Evolutionary conservation across 2,329 filamentous ascomycete genomes (phyloP).

Genomic region (Mycogone perniciosa): DNA sequence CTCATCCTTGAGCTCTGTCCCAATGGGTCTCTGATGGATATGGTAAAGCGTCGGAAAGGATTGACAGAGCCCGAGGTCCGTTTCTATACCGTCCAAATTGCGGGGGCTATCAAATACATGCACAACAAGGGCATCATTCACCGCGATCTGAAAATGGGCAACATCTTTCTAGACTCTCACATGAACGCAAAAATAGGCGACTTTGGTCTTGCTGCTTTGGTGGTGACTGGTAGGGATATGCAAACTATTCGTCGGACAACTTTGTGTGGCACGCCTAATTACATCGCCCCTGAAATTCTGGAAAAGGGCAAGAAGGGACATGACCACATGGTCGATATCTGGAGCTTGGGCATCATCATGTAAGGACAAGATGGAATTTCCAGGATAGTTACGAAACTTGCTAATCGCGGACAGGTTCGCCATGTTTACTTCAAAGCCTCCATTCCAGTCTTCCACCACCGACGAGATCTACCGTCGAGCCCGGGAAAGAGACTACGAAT

Average conservation of each 20-base stretch:
- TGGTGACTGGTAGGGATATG: constrained; percentile 88
- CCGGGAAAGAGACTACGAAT: constrained; percentile 68
- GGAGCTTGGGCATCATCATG: constrained; percentile 97
- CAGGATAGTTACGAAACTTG: background rate
- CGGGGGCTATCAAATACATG: constrained; percentile 96
- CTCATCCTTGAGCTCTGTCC: constrained; percentile 90
- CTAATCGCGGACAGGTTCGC: constrained; percentile 60
- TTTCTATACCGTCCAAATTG: constrained; percentile 89
- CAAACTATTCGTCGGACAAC: constrained; percentile 80
- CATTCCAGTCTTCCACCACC: constrained; percentile 86
- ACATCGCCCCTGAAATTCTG: constrained; percentile 93
- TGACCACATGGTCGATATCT: constrained; percentile 96
- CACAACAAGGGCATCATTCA: constrained; percentile 95
- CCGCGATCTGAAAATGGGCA: constrained; percentile 95
- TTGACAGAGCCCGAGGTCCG: constrained; percentile 91
- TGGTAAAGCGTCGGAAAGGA: constrained; percentile 87
- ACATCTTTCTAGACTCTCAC: constrained; percentile 85
- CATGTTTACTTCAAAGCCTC: constrained; percentile 91
- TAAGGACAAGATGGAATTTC: constrained; percentile 37
- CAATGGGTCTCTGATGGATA: constrained; percentile 95
- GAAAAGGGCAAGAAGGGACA: constrained; percentile 92
- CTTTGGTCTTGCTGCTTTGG: constrained; percentile 86
- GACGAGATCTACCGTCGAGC: constrained; percentile 77
- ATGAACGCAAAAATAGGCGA: constrained; percentile 99
- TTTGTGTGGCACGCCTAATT: constrained; percentile 94